Conservation (phyloP, 345 rosid genomes). For the Brassica rapa region DNA sequence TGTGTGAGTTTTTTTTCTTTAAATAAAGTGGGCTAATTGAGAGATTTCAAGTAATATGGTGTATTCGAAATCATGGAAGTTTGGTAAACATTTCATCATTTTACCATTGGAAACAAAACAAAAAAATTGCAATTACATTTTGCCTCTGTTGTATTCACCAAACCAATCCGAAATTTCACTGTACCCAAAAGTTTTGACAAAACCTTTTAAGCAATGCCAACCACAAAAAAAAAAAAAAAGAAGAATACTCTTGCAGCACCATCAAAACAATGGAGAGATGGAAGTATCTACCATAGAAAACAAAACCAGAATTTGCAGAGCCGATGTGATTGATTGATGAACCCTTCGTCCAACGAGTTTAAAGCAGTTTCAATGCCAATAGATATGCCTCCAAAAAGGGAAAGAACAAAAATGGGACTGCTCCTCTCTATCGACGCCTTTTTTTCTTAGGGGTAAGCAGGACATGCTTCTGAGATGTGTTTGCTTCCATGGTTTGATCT, state of each 20-base stretch:
- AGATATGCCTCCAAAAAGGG: not conserved
- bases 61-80: not conserved
- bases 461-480: slow-evolving; percentile 46
- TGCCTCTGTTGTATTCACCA: slow-evolving; percentile 32
- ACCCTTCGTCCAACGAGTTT: not conserved
- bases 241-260: slow-evolving; percentile 12
- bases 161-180: slow-evolving; percentile 19
- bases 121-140: slow-evolving; percentile 23
- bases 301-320: slow-evolving; percentile 20
- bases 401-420: not conserved
- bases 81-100: not conserved
- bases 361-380: slow-evolving; percentile 19
- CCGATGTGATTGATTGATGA: slow-evolving; percentile 12
- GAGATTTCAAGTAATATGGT: not conserved
- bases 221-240: slow-evolving; percentile 6
- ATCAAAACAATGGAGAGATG: slow-evolving; percentile 11
- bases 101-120: not conserved
- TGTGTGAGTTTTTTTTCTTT: not conserved
- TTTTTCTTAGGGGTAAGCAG: slow-evolving; percentile 60
- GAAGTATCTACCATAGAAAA: slow-evolving; percentile 27
- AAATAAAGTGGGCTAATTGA: not conserved
- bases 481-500: slow-evolving; percentile 35
- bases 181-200: slow-evolving; percentile 34
- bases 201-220: slow-evolving; percentile 23
- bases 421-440: slow-evolving; percentile 29